Conservation (phyloP, 805 yeast genomes). For the Myxozyma neotropica region DNA sequence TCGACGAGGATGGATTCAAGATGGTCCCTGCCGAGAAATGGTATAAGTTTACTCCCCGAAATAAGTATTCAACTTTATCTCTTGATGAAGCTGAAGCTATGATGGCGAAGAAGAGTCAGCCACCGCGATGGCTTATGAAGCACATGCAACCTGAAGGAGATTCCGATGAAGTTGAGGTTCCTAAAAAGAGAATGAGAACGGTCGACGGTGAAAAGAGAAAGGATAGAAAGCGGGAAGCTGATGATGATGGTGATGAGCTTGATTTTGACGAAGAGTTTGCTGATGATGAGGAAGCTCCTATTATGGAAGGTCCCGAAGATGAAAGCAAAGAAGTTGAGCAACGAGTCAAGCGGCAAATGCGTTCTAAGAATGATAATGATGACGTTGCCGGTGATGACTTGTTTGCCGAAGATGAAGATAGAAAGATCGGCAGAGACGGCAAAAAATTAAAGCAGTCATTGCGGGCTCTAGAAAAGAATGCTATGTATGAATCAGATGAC, state of each 20-base stretch:
- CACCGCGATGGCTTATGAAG: constrained; percentile 95
- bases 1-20: constrained; percentile 85
- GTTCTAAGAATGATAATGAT: constrained; percentile 28
- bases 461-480: constrained; percentile 81
- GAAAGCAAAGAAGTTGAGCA: constrained; percentile 85
- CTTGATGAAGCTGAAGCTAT: constrained; percentile 91
- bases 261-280: constrained; percentile 97
- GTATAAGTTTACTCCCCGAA: constrained; percentile 89
- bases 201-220: constrained; percentile 49
- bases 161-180: constrained; percentile 27
- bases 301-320: constrained; percentile 93
- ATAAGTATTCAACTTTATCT: constrained; percentile 89
- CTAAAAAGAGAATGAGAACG: constrained; percentile 48
- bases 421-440: constrained; percentile 89
- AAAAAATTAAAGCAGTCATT: constrained; percentile 80
- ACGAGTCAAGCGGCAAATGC: constrained; percentile 80
- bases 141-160: constrained; percentile 53
- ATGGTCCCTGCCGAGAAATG: constrained; percentile 95
- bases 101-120: constrained; percentile 76
- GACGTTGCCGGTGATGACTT: constrained; percentile 46
- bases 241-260: constrained; percentile 85
- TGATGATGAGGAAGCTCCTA: constrained; percentile 98
- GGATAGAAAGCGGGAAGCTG: constrained; percentile 48
- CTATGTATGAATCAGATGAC: constrained; percentile 82
- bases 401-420: constrained; percentile 63